Evolutionary conservation across 1,284 basidiomycete genomes (phyloP), one percentile per base, ranked within the genome.

Genomic region (Takashimella tepidaria): DNA sequence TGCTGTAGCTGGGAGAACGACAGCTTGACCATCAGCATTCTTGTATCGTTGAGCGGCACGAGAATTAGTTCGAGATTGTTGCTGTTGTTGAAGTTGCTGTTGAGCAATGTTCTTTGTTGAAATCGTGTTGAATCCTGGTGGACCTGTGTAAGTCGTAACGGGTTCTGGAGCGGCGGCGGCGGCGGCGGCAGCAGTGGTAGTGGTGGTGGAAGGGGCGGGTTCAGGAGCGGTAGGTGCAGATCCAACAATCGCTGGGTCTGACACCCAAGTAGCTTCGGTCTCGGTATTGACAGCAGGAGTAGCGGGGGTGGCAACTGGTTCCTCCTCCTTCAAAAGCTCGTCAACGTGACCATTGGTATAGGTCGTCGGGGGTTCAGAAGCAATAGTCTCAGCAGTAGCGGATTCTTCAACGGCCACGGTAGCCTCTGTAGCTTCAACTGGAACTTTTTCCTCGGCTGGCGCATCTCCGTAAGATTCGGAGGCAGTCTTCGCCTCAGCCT

Each of bases 271-370:
- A 42, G 58, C 54, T 21, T 57, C 41, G n/a, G n/a, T n/a, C 19
- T 60, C 61, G 40, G 55, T 47, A 21, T 45, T 22, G 11, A 43
- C 43, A 22, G 48, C 47, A 40, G 27, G 31, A 21, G 51, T 43
- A 25, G 26, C 42, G 25, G 47, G 40, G 22, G 13, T 20, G n/a
- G 42, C 42, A 19, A 43, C 42, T 97, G 92, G 79, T 92, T 92
- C 76, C 80, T 84, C 6, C 89, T 88, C 77, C 96, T 92, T 91
- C 90, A 93, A 68, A 37, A 48, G 43, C 11, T 54, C 50, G 43
- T 54, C 51, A n/a, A n/a, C n/a, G 20, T 51, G 53, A 27, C 54
- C 49, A 31, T 50, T 54, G 40, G 57, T 48, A 45, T 58, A 59
- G 16, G 49, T 44, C 45, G 54, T 42, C 37, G 22, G 49, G 23